Conservation (phyloP, 108 stramenopile species). For the Cyclostephanos invisitatus region DNA sequence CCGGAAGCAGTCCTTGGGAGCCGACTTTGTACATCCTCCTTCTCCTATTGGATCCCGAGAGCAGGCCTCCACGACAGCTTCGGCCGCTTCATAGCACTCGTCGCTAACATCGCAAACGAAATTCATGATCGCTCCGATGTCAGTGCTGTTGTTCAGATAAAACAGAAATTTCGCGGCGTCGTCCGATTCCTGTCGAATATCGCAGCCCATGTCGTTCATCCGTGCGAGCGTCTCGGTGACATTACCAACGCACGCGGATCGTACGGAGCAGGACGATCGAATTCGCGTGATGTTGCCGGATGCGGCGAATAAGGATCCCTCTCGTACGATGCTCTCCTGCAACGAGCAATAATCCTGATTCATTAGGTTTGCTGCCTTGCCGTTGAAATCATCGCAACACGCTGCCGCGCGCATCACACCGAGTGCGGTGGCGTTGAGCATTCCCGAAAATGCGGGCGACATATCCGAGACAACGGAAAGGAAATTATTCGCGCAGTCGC, state of each 20-base stretch:
- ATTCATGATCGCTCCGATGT: neutral
- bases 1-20: neutral
- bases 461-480: neutral
- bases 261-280: neutral
- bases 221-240: constrained; percentile 1
- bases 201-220: constrained; percentile 2
- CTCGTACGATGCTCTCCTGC: neutral
- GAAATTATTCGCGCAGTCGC: neutral
- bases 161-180: constrained; percentile 1
- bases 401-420: neutral
- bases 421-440: neutral
- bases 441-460: neutral
- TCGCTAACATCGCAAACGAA: neutral
- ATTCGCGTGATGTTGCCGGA: neutral
- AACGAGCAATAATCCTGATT: neutral
- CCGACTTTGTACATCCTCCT: neutral
- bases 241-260: neutral
- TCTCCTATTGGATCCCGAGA: neutral
- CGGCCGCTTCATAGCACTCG: neutral
- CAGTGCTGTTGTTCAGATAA: neutral
- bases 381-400: constrained; percentile 2
- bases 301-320: constrained; percentile 2
- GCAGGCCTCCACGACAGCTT: neutral
- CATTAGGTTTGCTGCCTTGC: neutral
- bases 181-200: neutral